Evolutionary conservation across 805 yeast species (phyloP).

Genomic region (Lipomyces sp.): DNA sequence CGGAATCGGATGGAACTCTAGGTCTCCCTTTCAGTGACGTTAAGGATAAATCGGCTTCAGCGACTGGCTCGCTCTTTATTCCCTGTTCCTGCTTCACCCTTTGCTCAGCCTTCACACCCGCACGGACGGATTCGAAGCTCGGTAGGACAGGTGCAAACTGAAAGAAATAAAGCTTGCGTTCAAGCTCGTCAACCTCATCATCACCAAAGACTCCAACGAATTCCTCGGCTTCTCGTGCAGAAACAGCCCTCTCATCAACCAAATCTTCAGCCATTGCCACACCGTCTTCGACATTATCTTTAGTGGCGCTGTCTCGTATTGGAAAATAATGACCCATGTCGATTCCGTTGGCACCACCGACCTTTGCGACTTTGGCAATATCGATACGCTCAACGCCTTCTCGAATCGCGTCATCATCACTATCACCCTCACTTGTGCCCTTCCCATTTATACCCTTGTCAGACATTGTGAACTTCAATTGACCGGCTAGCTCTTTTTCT

Average conservation of each 20-base stretch:
- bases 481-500: slow-evolving; percentile 52
- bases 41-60: background rate
- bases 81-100: slow-evolving; percentile 19
- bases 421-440: slow-evolving; percentile 7
- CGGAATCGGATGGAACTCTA: background rate
- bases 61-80: background rate
- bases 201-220: slow-evolving; percentile 15
- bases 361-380: slow-evolving; percentile 21
- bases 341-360: slow-evolving; percentile 12
- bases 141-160: slow-evolving; percentile 59
- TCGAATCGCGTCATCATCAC: slow-evolving; percentile 28
- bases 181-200: slow-evolving; percentile 31
- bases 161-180: slow-evolving; percentile 47
- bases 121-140: slow-evolving; percentile 40
- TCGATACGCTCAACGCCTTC: slow-evolving; percentile 35
- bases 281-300: background rate
- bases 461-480: slow-evolving; percentile 10
- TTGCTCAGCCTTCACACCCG: slow-evolving; percentile 25
- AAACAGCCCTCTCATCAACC: slow-evolving; percentile 19
- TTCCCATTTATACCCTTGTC: background rate
- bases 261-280: slow-evolving; percentile 20
- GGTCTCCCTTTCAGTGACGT: background rate
- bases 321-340: slow-evolving; percentile 32
- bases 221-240: slow-evolving; percentile 21
- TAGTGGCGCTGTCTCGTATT: slow-evolving; percentile 18